Conservation (phyloP, 2,329 filamentous ascomycete genomes). For the Cercospora beticola region DNA sequence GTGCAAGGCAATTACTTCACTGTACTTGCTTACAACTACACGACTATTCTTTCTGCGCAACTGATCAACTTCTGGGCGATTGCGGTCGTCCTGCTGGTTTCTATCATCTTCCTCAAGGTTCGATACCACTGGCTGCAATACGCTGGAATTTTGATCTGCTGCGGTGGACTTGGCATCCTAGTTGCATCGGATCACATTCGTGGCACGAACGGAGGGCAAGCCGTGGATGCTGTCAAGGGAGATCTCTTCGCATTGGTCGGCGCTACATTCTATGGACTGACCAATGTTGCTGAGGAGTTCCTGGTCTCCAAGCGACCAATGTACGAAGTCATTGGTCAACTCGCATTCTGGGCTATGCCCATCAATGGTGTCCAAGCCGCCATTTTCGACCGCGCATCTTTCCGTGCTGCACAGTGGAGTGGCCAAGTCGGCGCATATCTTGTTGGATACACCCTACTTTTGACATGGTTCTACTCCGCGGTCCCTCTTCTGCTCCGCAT, state of each 20-base stretch:
- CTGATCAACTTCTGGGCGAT: conserved; percentile 99
- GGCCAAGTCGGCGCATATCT: conserved; percentile 71
- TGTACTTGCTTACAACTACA: conserved; percentile 88
- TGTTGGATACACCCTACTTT: conserved; percentile 81
- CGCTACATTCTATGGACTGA: conserved; percentile 85
- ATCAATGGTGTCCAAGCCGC: conserved; percentile 90
- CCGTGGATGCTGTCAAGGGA: conserved; percentile 76
- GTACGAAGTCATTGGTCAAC: conserved; percentile 90
- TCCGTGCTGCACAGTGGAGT: conserved; percentile 53
- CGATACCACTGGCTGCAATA: conserved; percentile 88
- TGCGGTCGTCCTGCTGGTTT: conserved; percentile 82
- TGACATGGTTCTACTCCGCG: conserved; percentile 82
- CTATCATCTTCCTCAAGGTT: conserved; percentile 77
- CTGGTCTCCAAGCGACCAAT: conserved; percentile 81
- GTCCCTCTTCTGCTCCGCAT: conserved; percentile 87
- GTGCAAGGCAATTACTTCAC: conserved; percentile 98
- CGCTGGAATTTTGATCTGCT: conserved; percentile 81
- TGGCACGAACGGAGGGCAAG: conserved; percentile 66
- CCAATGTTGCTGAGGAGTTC: conserved; percentile 92
- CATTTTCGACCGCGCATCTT: conserved; percentile 82
- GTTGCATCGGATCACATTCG: conserved; percentile 85
- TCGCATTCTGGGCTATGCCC: conserved; percentile 81
- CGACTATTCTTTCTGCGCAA: conserved; percentile 88
- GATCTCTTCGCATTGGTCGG: conserved; percentile 89
- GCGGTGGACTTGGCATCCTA: conserved; percentile 85